phyloP scores from a whole-genome alignment of 306 rosid species.

The Ammopiptanthus mongolicus region DNA sequence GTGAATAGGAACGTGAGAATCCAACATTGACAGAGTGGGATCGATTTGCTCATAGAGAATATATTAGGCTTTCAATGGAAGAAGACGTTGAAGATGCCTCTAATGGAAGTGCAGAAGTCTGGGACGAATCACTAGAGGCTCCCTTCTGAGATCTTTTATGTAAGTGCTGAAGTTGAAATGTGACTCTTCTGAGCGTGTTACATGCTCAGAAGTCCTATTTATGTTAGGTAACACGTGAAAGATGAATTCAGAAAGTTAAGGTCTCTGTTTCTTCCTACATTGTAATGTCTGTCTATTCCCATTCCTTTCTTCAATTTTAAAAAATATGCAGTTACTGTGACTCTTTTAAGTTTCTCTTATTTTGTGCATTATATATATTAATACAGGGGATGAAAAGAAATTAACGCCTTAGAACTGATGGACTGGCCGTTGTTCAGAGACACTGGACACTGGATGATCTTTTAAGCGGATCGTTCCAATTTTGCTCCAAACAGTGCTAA shows the following conservation, averaged over 20 bases:
- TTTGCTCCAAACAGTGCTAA: conserved; percentile 25
- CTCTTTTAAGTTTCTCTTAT: neutral
- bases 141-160: conserved; percentile 67
- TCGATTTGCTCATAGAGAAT: conserved; percentile 98
- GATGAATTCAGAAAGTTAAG: conserved; percentile 13
- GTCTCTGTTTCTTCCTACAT: conserved; percentile 1
- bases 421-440: conserved; percentile 41
- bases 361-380: conserved; percentile 10
- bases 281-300: neutral
- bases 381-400: conserved; percentile 40
- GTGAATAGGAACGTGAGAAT: conserved; percentile 94
- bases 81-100: conserved; percentile 99
- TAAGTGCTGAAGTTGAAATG: conserved; percentile 29
- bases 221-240: neutral
- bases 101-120: conserved; percentile 98
- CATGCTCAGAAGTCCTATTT: conserved; percentile 9
- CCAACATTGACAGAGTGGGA: conserved; percentile 99
- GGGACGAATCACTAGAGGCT: conserved; percentile 99
- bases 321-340: neutral
- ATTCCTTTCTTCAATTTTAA: neutral
- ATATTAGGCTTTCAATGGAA: conserved; percentile 99
- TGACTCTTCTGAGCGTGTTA: neutral
- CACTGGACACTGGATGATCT: conserved; percentile 37
- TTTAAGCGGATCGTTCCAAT: conserved; percentile 33
- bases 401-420: conserved; percentile 31